Evolutionary conservation across 805 yeast species (phyloP).

Genomic region (Starmerella roubikii): DNA sequence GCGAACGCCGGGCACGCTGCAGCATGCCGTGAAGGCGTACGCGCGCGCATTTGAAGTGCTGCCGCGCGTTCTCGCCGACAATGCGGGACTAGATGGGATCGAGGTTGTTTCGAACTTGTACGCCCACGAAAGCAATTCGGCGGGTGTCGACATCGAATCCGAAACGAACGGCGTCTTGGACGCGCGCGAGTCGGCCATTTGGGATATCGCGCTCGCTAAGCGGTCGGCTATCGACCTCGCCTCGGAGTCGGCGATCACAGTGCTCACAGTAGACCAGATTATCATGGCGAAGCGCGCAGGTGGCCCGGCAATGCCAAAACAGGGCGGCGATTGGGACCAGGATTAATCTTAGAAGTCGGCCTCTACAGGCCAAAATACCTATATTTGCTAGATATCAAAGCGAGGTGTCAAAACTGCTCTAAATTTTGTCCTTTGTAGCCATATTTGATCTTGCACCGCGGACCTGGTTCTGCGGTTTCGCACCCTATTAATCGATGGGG

Average conservation of each 20-base stretch:
- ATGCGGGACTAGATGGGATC: constrained; percentile 81
- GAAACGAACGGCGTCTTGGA: constrained; percentile 56
- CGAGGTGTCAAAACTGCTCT: too few species aligned
- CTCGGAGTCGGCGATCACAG: constrained; percentile 86
- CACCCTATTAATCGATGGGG: too few species aligned
- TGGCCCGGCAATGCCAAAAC: constrained; percentile 84
- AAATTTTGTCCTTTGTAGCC: too few species aligned
- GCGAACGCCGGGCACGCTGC: constrained; percentile 81
- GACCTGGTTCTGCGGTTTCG: too few species aligned
- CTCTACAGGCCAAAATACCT: too few species aligned
- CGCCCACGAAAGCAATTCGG: constrained; percentile 40
- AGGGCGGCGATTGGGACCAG: constrained; percentile 29
- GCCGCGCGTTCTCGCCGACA: constrained; percentile 86
- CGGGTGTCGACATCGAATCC: constrained; percentile 70
- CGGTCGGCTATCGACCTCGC: constrained; percentile 83
- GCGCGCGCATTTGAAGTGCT: constrained; percentile 91
- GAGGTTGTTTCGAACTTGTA: constrained; percentile 82
- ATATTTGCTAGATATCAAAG: too few species aligned
- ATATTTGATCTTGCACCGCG: too few species aligned
- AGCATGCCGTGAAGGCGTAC: constrained; percentile 84
- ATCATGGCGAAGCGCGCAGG: constrained; percentile 99
- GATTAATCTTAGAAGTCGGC: constrained; percentile 11
- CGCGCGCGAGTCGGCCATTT: constrained; percentile 53
- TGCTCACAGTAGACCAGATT: constrained; percentile 86
- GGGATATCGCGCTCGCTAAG: constrained; percentile 69